A percentile compares a stretch with the other conserved stretches of the same genome.
Evolutionary conservation across 306 rosid species (phyloP).

Genomic region (Potentilla sterilis): DNA sequence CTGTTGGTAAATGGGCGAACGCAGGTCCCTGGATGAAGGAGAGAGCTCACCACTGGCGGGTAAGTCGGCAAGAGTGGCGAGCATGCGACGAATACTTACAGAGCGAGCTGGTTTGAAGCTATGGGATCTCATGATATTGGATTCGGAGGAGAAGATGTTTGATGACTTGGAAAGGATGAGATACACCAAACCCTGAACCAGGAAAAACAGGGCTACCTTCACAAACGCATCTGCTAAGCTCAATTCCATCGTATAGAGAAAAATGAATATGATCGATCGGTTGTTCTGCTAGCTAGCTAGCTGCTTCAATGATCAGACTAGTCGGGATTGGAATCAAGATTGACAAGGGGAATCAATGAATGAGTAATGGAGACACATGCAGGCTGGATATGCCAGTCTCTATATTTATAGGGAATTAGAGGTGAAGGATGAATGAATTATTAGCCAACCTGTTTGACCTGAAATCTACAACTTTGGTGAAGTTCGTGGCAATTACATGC

Average conservation of each 20-base stretch:
- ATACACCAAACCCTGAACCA: constrained; percentile 72
- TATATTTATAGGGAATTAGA: not conserved
- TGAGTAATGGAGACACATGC: not conserved
- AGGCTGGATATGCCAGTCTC: not conserved
- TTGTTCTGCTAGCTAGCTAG: not conserved
- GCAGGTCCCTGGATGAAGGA: constrained; percentile 42
- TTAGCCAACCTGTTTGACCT: not conserved
- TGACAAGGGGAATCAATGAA: too few species aligned
- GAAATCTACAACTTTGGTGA: not conserved
- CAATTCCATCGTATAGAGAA: constrained; percentile 34
- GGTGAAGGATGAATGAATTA: not conserved
- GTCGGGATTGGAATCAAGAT: too few species aligned
- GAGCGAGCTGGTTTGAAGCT: constrained; percentile 76
- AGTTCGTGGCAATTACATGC: not conserved
- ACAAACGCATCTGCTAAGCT: constrained; percentile 47
- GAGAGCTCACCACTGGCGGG: constrained; percentile 64
- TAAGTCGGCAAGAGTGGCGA: constrained; percentile 62
- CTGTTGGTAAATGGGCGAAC: constrained; percentile 25
- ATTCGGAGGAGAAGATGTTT: constrained; percentile 55
- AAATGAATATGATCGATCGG: not conserved
- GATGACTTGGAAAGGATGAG: constrained; percentile 81
- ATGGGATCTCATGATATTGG: constrained; percentile 32
- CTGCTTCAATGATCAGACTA: not conserved
- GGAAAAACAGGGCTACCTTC: constrained; percentile 57
- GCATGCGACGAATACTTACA: constrained; percentile 56